Percentiles rank a stretch among this genome's conserved stretches.
phyloP scores from a whole-genome alignment of 768 basidiomycete species.

The Macrolepiota fuliginosa region DNA sequence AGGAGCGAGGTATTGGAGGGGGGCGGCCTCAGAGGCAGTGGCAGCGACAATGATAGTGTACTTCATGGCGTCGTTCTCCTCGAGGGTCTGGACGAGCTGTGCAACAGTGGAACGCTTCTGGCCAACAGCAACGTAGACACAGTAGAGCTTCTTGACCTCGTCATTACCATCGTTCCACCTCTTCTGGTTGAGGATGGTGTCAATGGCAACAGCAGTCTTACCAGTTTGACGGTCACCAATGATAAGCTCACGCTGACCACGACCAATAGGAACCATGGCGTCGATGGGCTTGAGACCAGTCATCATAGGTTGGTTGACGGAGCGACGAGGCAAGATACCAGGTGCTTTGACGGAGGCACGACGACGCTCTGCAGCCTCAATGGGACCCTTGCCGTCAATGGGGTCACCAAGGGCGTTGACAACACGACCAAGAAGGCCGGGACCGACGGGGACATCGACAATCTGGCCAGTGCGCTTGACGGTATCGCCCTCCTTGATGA shows the following conservation, averaged over 20 bases:
- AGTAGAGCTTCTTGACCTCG: conserved; percentile 98
- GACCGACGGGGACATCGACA: conserved; percentile 99
- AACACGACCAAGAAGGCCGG: conserved; percentile 95
- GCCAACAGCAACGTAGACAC: conserved; percentile 98
- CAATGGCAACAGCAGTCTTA: conserved; percentile 98
- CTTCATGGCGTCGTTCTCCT: conserved; percentile 99
- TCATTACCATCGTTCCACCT: conserved; percentile 98
- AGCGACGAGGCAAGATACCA: conserved; percentile 98
- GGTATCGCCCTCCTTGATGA: conserved; percentile 99
- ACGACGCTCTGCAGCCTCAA: conserved; percentile 89
- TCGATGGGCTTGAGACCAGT: conserved; percentile 99
- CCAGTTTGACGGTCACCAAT: conserved; percentile 99
- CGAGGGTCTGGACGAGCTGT: conserved; percentile 98
- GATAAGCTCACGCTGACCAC: conserved; percentile 99
- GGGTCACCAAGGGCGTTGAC: conserved; percentile 99
- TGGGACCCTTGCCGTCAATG: conserved; percentile 99
- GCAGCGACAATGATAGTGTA: conserved; percentile 99
- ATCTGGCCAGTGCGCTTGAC: conserved; percentile 99
- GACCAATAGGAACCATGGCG: conserved; percentile 99
- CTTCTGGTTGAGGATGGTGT: conserved; percentile 99
- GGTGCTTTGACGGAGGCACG: conserved; percentile 99
- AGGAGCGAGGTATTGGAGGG: conserved; percentile 98
- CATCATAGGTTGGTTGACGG: conserved; percentile 99
- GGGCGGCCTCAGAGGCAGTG: conserved; percentile 98
- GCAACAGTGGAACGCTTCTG: conserved; percentile 99